Base-by-base conservation (phyloP, 192 early-diverging fungal genomes). In the Linnemannia zychae region DNA sequence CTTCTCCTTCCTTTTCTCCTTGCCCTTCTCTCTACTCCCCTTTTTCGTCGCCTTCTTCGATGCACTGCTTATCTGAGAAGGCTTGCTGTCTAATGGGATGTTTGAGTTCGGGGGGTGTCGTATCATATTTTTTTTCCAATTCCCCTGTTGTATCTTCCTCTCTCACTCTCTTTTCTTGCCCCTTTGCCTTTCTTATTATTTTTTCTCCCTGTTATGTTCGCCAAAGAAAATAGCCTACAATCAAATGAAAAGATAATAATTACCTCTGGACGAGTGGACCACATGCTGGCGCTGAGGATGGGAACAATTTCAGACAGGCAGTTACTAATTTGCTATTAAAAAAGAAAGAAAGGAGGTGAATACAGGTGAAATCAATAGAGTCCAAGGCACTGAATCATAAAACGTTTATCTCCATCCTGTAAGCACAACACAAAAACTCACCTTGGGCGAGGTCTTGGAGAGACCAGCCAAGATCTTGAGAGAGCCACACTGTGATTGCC, bases 251-350 rank as follows among this genome's bases (percentile, higher is more conserved):
- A 71, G 44, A 71, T 33, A 22, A 36, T 78, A 52, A 72, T 87
- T 68, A 94, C 92, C 75, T 94, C 93, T 66, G 92, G 88, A 86
- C 95, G 95, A 74, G 94, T 95, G 88, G 94, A 94, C 91, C 94
- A 94, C 91, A 95, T 94, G 65, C 89, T 90, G 65, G 92, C 91
- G 37, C 93, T 94, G 66, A 95, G 90, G 47, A 88, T 87, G 63
- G 94, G 94, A 53, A 95, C 89, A 71, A 95, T 92, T 63, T 92
- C 87, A 40, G 89, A 88, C n/a, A 91, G 87, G 50, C 67, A 72
- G 28, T 77, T 76, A 77, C 86, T 81, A 70, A 90, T 87, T 71
- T 91, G 77, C 75, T 77, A 49, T 44, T 44, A 31, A 47, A 47
- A 16, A 16, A 40, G 3, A 0, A 13, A n/a, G 24, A 60, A 34